Evolutionary conservation across 495 filamentous ascomycete species (phyloP).

Genomic region (Podospora australis): DNA sequence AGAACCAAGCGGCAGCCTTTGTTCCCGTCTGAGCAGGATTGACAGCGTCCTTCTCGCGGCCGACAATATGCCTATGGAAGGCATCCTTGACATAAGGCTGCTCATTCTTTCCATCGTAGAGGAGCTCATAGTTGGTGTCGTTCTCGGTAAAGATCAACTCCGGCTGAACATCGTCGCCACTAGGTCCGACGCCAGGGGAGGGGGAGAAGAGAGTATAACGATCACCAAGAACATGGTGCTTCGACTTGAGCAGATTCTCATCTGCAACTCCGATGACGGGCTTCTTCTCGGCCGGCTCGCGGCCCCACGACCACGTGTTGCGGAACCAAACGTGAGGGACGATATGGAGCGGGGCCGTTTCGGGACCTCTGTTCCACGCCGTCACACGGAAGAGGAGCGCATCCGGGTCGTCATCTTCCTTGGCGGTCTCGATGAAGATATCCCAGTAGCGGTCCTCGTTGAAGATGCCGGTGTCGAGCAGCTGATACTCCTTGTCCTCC

Average conservation of each 20-base stretch:
- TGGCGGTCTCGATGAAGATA: constrained; percentile 93
- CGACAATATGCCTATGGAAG: constrained; percentile 83
- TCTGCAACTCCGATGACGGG: constrained; percentile 61
- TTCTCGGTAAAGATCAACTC: constrained; percentile 89
- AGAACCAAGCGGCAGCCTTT: constrained; percentile 86
- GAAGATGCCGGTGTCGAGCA: constrained; percentile 86
- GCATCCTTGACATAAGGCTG: constrained; percentile 89
- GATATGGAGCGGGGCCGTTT: constrained; percentile 85
- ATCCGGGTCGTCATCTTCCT: constrained; percentile 81
- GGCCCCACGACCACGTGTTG: constrained; percentile 93
- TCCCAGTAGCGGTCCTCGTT: constrained; percentile 94
- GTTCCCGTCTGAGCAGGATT: constrained; percentile 79
- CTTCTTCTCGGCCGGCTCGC: constrained; percentile 63
- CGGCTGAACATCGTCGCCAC: constrained; percentile 76
- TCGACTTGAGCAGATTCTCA: constrained; percentile 62
- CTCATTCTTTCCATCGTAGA: constrained; percentile 72
- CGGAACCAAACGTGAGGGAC: constrained; percentile 94
- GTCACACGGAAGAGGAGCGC: constrained; percentile 92
- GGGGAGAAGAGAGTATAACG: constrained; percentile 82
- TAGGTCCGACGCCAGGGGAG: constrained; percentile 73
- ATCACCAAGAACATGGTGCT: constrained; percentile 71
- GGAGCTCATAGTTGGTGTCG: constrained; percentile 73
- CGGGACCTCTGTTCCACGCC: constrained; percentile 90
- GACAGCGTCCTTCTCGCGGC: constrained; percentile 68
- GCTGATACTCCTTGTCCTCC: constrained; percentile 78